Percentiles rank a stretch among this genome's conserved stretches.
phyloP scores from a whole-genome alignment of 2,329 filamentous ascomycete genomes.

The Aspergillus ochraceoroseus region DNA sequence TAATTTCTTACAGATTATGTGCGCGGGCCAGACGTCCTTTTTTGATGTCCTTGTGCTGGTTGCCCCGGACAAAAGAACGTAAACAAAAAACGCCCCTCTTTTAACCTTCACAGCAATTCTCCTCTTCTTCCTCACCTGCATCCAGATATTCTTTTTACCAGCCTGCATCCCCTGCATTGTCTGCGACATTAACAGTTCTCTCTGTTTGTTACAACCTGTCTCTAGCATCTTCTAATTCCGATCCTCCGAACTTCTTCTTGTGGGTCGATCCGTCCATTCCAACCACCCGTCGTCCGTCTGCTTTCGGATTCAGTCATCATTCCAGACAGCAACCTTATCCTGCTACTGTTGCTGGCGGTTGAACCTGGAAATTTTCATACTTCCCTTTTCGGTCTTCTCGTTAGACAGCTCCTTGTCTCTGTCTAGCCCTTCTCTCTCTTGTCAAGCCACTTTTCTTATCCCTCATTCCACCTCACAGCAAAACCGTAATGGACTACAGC shows the following conservation, averaged over 20 bases:
- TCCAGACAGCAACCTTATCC: conserved; percentile 31
- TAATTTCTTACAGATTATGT: too few relatives aligned
- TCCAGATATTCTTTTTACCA: conserved; percentile 4
- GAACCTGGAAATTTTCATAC: conserved; percentile 5
- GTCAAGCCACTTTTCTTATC: conserved; percentile 2
- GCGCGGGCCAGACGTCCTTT: too few relatives aligned
- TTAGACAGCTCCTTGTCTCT: not conserved
- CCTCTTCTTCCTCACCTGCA: conserved; percentile 3
- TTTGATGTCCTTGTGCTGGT: too few relatives aligned
- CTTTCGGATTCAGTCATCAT: conserved; percentile 32
- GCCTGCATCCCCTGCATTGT: conserved; percentile 5
- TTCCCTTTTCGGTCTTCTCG: conserved; percentile 12
- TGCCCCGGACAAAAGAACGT: too few relatives aligned
- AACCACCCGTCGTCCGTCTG: conserved; percentile 19
- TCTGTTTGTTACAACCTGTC: too few relatives aligned
- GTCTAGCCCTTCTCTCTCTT: not conserved
- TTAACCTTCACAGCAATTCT: conserved; percentile 3
- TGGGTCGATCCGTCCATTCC: conserved; percentile 21
- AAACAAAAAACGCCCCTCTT: not conserved
- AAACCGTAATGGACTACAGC: conserved; percentile 49
- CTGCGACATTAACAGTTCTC: too few relatives aligned
- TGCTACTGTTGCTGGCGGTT: conserved; percentile 24
- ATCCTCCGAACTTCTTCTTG: conserved; percentile 19
- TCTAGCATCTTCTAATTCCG: too few relatives aligned
- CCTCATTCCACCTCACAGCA: not conserved